A percentile compares a stretch with the other conserved stretches of the same genome.
Evolutionary conservation across 2,329 filamentous ascomycete species (phyloP).

Genomic region (Colletotrichum chlorophyti): DNA sequence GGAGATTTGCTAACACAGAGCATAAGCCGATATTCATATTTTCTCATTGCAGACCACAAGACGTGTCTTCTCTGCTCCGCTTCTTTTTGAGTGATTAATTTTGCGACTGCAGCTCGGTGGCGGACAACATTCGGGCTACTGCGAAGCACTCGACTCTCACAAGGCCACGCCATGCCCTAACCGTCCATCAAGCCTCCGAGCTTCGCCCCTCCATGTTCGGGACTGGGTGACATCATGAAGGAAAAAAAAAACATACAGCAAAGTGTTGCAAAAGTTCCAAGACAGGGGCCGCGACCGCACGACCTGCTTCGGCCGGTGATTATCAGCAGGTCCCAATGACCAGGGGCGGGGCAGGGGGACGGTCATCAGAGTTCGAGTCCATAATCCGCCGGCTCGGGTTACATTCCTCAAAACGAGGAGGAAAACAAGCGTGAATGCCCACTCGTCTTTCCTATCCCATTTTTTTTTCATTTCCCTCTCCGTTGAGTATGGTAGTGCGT

Average conservation of each 20-base stretch:
- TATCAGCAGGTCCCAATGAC: conserved; percentile 11
- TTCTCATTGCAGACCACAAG: too few relatives aligned
- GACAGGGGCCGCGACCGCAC: conserved; percentile 5
- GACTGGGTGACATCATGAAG: not conserved
- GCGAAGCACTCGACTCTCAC: conserved; percentile 4
- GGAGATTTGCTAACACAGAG: too few relatives aligned
- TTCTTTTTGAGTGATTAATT: not conserved
- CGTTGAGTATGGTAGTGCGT: too few relatives aligned
- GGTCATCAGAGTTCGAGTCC: conserved; percentile 17
- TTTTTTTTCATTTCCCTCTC: too few relatives aligned
- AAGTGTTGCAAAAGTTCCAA: not conserved
- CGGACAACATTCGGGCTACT: not conserved
- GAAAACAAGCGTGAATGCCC: conserved; percentile 22
- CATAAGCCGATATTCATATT: too few relatives aligned
- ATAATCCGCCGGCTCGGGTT: conserved; percentile 10
- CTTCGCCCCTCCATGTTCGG: too few relatives aligned
- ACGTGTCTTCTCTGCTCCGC: too few relatives aligned
- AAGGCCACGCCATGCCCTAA: too few relatives aligned
- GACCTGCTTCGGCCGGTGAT: conserved; percentile 5
- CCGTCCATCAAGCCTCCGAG: too few relatives aligned
- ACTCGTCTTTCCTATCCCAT: not conserved
- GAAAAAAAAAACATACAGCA: too few relatives aligned
- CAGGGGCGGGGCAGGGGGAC: too few relatives aligned
- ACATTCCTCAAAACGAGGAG: not conserved
- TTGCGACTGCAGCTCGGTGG: not conserved